phyloP scores from a whole-genome alignment of 495 filamentous ascomycete genomes.

The Neurospora sp. region DNA sequence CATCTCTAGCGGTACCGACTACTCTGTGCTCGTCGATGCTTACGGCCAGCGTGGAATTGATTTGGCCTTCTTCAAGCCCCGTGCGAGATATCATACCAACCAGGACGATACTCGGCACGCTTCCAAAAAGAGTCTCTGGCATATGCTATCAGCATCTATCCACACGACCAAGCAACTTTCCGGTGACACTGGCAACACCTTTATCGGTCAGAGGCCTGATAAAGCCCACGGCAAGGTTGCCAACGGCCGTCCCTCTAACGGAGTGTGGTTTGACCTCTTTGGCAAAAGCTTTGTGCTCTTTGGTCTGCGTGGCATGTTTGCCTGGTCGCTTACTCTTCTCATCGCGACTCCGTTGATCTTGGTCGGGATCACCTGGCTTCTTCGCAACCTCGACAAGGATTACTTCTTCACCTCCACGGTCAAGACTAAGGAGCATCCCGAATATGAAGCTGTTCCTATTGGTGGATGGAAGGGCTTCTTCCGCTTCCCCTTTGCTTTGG shows the following conservation, averaged over 20 bases:
- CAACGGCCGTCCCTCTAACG: conserved; percentile 56
- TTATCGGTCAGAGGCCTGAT: conserved; percentile 50
- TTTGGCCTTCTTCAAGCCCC: conserved; percentile 78
- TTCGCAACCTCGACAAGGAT: conserved; percentile 66
- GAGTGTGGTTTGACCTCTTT: conserved; percentile 93
- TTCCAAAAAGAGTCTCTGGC: conserved; percentile 69
- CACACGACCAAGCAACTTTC: conserved; percentile 61
- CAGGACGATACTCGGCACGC: conserved; percentile 79
- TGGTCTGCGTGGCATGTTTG: conserved; percentile 70
- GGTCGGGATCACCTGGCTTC: conserved; percentile 56
- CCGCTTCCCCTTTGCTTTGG: conserved; percentile 70
- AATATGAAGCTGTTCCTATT: conserved; percentile 51
- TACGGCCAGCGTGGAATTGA: conserved; percentile 82
- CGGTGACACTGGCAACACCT: conserved; percentile 55
- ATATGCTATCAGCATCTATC: conserved; percentile 81
- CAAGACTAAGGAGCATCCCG: conserved; percentile 48
- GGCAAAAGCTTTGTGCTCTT: conserved; percentile 74
- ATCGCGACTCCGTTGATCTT: conserved; percentile 66
- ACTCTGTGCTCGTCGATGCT: conserved; percentile 70
- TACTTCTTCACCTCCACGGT: conserved; percentile 57
- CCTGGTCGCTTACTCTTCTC: conserved; percentile 72
- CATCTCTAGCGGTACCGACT: conserved; percentile 82
- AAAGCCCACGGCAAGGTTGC: conserved; percentile 45
- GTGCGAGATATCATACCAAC: conserved; percentile 82
- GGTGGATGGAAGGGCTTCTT: conserved; percentile 74